phyloP scores from a whole-genome alignment of 169 alveolate genomes.

The Plasmodium malariae region DNA sequence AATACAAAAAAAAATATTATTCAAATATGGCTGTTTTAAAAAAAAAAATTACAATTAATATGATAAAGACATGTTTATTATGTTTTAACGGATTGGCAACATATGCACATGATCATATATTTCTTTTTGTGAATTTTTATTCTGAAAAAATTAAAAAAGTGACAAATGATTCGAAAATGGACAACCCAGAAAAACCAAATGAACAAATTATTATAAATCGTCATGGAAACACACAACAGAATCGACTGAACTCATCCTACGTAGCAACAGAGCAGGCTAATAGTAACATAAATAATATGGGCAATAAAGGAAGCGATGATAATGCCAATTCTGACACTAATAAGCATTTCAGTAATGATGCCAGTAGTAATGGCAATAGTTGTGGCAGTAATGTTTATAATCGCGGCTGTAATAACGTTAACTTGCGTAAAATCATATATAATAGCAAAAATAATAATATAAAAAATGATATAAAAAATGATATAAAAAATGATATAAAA shows the following conservation, averaged over 20 bases:
- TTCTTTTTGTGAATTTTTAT: conserved; percentile 66
- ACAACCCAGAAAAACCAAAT: background rate
- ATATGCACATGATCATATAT: conserved; percentile 60
- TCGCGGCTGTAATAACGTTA: too few species aligned
- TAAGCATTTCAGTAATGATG: too few species aligned
- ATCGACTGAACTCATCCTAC: background rate
- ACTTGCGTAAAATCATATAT: background rate
- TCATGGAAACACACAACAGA: background rate
- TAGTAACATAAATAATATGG: too few species aligned
- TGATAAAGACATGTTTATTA: conserved; percentile 45
- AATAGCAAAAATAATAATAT: background rate
- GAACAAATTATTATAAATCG: too few species aligned
- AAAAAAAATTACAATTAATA: conserved; percentile 38
- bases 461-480: background rate
- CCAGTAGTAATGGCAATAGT: too few species aligned
- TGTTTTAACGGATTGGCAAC: conserved; percentile 67
- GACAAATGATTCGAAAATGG: conserved; percentile 17
- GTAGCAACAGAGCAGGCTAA: too few species aligned
- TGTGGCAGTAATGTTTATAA: too few species aligned
- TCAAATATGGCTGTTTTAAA: conserved; percentile 61
- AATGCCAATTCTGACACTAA: too few species aligned
- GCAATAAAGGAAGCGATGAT: too few species aligned
- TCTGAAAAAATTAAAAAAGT: conserved; percentile 47
- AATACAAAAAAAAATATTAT: conserved; percentile 35
- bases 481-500: too few species aligned